These are phyloP conservation scores for Fusarium staphyleae DNA, from an alignment of 2,329 filamentous ascomycete genomes.

Conservation along the genomic window DNA sequence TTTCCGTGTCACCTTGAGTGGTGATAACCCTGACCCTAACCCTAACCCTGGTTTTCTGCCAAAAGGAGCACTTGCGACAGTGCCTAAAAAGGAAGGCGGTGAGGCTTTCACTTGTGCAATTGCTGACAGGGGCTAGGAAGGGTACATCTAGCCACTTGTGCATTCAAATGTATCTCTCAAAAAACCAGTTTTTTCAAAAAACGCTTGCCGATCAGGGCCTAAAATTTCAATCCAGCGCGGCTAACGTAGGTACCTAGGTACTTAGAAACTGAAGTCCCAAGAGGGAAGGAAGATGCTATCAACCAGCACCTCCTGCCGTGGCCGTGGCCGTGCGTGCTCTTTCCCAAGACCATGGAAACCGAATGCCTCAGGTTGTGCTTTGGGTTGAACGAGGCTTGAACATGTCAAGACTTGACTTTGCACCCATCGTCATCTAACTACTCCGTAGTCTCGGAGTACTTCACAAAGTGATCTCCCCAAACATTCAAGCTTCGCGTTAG, in stretches of 20 bases:
- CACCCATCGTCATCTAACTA: neutral
- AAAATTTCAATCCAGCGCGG: neutral
- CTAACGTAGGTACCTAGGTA: no score
- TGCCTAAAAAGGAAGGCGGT: no score
- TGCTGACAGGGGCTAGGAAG: no score
- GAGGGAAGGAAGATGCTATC: conserved; percentile 3
- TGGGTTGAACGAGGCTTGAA: neutral
- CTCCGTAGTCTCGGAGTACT: no score
- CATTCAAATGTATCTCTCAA: no score
- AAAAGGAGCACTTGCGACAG: no score
- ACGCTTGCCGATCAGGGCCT: neutral
- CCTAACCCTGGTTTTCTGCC: no score
- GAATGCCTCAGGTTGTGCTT: neutral
- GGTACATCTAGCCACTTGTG: no score
- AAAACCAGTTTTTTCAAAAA: no score
- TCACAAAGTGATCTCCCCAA: neutral
- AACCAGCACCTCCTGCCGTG: conserved; percentile 2
- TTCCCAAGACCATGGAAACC: neutral
- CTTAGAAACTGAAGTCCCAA: neutral
- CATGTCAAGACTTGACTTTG: neutral
- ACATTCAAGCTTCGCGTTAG: neutral
- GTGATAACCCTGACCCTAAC: no score
- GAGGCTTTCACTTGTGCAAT: no score
- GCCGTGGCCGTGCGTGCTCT: neutral
- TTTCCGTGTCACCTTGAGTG: no score